These are phyloP conservation scores for Fusarium hostae DNA, from an alignment of 2,329 filamentous ascomycete species.

Conservation along the genomic window DNA sequence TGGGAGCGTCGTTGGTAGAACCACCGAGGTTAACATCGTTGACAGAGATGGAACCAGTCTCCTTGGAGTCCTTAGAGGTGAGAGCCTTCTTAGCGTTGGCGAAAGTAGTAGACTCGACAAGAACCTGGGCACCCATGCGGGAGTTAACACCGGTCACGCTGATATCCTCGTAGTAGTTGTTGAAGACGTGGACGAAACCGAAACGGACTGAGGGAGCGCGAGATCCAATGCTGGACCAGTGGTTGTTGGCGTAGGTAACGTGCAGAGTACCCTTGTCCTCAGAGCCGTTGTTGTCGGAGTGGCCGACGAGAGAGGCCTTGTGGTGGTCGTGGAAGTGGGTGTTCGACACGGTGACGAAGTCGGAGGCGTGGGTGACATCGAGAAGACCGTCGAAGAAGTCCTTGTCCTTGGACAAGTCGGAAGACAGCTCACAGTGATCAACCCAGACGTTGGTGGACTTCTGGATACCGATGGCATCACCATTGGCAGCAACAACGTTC, in stretches of 20 bases:
- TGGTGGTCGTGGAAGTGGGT: conserved; percentile 54
- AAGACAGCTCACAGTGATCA: conserved; percentile 74
- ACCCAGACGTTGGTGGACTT: conserved; percentile 70
- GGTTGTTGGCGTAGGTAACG: conserved; percentile 75
- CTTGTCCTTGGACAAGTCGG: conserved; percentile 69
- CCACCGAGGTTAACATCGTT: conserved; percentile 58
- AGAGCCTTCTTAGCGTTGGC: conserved; percentile 52
- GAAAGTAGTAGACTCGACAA: conserved; percentile 67
- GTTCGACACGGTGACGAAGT: conserved; percentile 65
- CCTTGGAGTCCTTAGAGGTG: conserved; percentile 54
- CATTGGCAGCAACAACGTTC: conserved; percentile 64
- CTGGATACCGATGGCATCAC: conserved; percentile 70
- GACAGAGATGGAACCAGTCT: conserved; percentile 54
- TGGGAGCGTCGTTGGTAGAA: conserved; percentile 52
- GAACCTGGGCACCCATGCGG: conserved; percentile 66
- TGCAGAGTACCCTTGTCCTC: conserved; percentile 71
- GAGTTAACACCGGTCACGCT: conserved; percentile 63
- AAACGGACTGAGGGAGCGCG: conserved; percentile 73
- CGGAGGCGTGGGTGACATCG: conserved; percentile 70
- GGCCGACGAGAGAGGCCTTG: conserved; percentile 69
- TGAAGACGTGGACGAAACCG: conserved; percentile 70
- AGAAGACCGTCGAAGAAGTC: conserved; percentile 77
- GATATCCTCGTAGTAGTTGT: conserved; percentile 61
- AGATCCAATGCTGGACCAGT: conserved; percentile 72
- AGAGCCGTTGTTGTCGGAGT: conserved; percentile 66